A percentile compares a stretch with the other conserved stretches of the same genome.
These are phyloP conservation scores for Jacaranda mimosifolia DNA, from an alignment of 257 asterid species.

Conservation along the genomic window DNA sequence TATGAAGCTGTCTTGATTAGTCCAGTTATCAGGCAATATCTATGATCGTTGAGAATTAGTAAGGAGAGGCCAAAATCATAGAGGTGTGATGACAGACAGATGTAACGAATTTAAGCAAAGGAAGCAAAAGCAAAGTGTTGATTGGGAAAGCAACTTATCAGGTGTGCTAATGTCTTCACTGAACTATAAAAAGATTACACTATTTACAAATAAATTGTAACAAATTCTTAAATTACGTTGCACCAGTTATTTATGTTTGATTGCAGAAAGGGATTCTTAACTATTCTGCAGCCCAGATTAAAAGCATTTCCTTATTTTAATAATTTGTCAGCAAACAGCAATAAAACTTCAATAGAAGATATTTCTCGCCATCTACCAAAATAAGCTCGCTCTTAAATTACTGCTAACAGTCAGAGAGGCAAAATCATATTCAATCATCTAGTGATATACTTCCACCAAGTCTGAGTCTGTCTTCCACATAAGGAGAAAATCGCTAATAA, in stretches of 20 bases:
- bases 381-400: no score
- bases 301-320: background rate
- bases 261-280: background rate
- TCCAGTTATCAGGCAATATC: constrained; percentile 2
- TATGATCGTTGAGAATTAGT: background rate
- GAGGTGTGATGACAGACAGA: background rate
- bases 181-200: constrained; percentile 2
- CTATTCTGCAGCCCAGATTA: background rate
- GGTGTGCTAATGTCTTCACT: constrained; percentile 1
- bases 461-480: no score
- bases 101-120: background rate
- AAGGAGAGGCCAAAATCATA: background rate
- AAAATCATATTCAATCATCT: no score
- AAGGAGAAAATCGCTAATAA: no score
- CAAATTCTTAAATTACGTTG: constrained; percentile 9
- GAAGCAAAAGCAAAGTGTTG: constrained; percentile 10
- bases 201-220: background rate
- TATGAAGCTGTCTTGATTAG: background rate
- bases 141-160: background rate
- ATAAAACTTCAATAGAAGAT: no score
- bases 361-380: background rate
- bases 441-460: no score
- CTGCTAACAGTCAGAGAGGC: no score
- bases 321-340: background rate
- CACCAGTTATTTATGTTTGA: background rate